These are phyloP conservation scores for Hypericum androsaemum DNA, from an alignment of 345 rosid species.

Conservation along the genomic window DNA sequence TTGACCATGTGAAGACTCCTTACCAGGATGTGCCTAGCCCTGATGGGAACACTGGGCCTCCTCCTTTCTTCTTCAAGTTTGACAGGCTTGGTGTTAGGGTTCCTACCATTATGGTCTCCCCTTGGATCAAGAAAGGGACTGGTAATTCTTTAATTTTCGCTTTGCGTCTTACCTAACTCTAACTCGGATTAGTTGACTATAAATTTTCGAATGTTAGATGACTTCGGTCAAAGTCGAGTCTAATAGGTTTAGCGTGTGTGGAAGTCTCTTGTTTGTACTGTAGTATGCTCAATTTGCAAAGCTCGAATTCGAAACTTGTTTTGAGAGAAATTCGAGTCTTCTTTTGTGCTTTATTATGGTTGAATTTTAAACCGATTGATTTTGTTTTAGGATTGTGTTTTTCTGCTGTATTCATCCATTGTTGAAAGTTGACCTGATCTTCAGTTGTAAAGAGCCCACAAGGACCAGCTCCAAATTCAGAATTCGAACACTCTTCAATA, in stretches of 20 bases:
- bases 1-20: constrained; percentile 88
- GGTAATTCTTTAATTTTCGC: constrained; percentile 30
- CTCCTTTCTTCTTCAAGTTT: constrained; percentile 84
- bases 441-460: constrained; percentile 56
- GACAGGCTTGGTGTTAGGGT: constrained; percentile 91
- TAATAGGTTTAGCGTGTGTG: too few species aligned
- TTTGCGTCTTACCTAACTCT: background rate
- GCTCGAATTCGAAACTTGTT: too few species aligned
- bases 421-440: too few species aligned
- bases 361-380: too few species aligned
- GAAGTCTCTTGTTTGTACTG: too few species aligned
- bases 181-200: background rate
- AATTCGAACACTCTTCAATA: constrained; percentile 86
- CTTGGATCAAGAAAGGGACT: constrained; percentile 93
- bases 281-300: too few species aligned
- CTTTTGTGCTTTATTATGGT: too few species aligned
- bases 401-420: too few species aligned
- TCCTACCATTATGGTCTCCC: constrained; percentile 87
- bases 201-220: too few species aligned
- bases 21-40: constrained; percentile 66
- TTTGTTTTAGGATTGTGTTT: too few species aligned
- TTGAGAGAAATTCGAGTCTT: too few species aligned
- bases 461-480: constrained; percentile 70
- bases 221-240: too few species aligned
- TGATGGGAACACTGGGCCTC: constrained; percentile 87